Conservation (phyloP, 768 basidiomycete species). For the Leccinum subtestaceum region DNA sequence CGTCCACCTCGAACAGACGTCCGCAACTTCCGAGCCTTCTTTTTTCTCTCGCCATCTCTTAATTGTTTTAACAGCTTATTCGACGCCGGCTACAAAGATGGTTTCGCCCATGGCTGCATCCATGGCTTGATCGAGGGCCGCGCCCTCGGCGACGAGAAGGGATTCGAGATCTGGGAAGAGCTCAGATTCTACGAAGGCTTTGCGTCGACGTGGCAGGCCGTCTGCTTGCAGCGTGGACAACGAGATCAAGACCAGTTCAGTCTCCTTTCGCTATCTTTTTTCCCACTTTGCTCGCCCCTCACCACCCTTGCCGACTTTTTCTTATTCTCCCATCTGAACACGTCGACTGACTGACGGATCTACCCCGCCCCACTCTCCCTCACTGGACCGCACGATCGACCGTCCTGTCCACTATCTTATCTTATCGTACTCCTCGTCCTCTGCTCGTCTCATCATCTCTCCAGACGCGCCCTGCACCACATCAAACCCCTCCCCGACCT, state of each 20-base stretch:
- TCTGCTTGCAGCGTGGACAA: conserved; percentile 38
- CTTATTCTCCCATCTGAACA: no score
- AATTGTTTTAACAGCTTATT: conserved; percentile 60
- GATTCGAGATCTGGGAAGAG: conserved; percentile 97
- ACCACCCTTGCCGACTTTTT: no score
- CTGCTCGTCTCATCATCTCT: neutral
- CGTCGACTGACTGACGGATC: neutral
- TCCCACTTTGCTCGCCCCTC: no score
- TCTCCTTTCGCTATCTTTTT: neutral
- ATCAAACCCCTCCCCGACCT: conserved; percentile 67
- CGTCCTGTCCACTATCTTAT: neutral
- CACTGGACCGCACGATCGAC: neutral
- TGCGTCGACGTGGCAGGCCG: conserved; percentile 64
- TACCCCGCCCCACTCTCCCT: neutral
- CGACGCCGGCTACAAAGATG: conserved; percentile 71
- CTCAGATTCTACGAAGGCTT: conserved; percentile 91
- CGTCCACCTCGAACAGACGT: conserved; percentile 65
- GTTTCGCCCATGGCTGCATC: conserved; percentile 79
- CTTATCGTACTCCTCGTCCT: no score
- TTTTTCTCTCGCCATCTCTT: neutral
- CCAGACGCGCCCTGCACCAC: conserved; percentile 60
- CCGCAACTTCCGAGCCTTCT: conserved; percentile 13
- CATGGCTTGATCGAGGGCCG: conserved; percentile 93
- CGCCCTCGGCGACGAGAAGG: conserved; percentile 84
- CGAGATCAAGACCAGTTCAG: conserved; percentile 12